phyloP scores from a whole-genome alignment of 768 basidiomycete species.

The Termitomyces sp. region DNA sequence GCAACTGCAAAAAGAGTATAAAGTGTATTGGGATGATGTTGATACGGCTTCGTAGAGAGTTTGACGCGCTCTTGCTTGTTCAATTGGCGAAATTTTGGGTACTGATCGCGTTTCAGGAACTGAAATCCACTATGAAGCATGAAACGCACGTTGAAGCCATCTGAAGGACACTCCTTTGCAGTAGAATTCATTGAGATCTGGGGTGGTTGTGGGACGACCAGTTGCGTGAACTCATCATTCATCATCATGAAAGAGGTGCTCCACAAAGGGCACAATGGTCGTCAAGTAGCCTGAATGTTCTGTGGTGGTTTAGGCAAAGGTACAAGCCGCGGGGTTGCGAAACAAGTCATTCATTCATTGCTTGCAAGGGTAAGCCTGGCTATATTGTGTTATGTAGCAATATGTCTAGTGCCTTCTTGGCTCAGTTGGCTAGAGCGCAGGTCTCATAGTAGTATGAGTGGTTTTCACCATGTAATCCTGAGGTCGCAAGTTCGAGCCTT shows the following conservation, averaged over 20 bases:
- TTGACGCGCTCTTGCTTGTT: conserved; percentile 62
- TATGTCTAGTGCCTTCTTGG: conserved; percentile 18
- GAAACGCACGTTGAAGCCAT: conserved; percentile 39
- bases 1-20: conserved; percentile 53
- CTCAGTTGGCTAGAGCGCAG: conserved; percentile 28
- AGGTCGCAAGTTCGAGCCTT: conserved; percentile 61
- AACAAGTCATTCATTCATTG: background rate
- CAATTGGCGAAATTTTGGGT: conserved; percentile 40
- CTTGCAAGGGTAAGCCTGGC: background rate
- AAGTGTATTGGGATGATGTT: conserved; percentile 32
- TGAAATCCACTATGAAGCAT: conserved; percentile 2
- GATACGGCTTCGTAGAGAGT: conserved; percentile 48
- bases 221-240: conserved; percentile 32
- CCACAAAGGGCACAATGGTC: background rate
- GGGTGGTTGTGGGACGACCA: conserved; percentile 29
- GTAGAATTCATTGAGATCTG: conserved; percentile 31
- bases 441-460: conserved; percentile 25
- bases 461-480: conserved; percentile 33
- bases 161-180: conserved; percentile 30
- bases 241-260: background rate
- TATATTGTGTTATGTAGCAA: too few species aligned
- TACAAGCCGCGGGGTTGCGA: background rate
- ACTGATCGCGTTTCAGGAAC: conserved; percentile 25
- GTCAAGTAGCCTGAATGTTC: background rate
- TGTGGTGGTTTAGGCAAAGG: background rate